Evolutionary conservation across 2,329 filamentous ascomycete genomes (phyloP).

Genomic region (Helicocarpus griseus): DNA sequence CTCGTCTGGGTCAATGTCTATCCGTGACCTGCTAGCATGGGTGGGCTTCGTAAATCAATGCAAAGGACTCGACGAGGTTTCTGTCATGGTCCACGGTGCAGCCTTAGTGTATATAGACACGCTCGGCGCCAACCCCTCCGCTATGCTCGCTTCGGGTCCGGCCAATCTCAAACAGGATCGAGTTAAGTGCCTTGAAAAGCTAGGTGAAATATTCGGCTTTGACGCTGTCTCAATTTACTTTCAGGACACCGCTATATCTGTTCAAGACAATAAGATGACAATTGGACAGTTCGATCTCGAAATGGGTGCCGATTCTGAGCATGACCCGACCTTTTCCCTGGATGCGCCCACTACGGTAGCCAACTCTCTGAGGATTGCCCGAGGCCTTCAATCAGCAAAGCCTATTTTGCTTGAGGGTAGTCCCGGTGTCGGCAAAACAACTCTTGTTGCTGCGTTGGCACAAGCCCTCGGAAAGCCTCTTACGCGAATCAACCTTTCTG

Average conservation of each 20-base stretch:
- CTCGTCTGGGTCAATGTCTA: constrained; percentile 68
- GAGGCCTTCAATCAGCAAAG: constrained; percentile 79
- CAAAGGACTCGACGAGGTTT: constrained; percentile 37
- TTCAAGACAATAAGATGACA: constrained; percentile 46
- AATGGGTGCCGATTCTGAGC: constrained; percentile 39
- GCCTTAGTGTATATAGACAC: constrained; percentile 95
- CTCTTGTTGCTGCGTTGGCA: constrained; percentile 76
- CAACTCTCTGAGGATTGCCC: constrained; percentile 83
- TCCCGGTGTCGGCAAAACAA: constrained; percentile 97
- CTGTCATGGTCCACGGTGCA: constrained; percentile 68
- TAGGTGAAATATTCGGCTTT: constrained; percentile 55
- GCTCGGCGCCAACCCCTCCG: constrained; percentile 87
- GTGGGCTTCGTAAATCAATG: constrained; percentile 79
- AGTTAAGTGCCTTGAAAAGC: constrained; percentile 59
- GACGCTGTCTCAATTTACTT: constrained; percentile 60
- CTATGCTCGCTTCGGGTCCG: constrained; percentile 63
- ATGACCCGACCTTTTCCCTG: constrained; percentile 61
- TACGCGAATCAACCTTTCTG: constrained; percentile 91
- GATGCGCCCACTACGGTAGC: constrained; percentile 79
- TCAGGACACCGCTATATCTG: constrained; percentile 48
- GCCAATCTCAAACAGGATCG: constrained; percentile 63
- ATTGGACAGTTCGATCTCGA: constrained; percentile 68
- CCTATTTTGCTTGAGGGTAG: constrained; percentile 92
- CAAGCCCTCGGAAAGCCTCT: constrained; percentile 69
- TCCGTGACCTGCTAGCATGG: constrained; percentile 89